A percentile compares a stretch with the other conserved stretches of the same genome.
Conservation (phyloP, 805 yeast species). For the Wickerhamomyces hampshirensis region DNA sequence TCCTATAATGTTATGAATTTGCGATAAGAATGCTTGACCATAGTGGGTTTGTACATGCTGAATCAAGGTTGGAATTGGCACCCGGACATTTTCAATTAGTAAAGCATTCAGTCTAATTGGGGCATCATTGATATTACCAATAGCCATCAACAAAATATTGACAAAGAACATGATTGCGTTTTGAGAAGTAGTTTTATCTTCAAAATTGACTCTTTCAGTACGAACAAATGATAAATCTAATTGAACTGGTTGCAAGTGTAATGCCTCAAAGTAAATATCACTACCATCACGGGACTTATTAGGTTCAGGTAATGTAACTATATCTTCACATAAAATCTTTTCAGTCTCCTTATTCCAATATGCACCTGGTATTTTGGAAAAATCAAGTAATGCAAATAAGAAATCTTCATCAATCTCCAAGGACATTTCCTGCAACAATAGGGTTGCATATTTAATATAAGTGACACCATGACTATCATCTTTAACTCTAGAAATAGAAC, state of each 20-base stretch:
- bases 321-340: slow-evolving; percentile 57
- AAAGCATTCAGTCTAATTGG: slow-evolving; percentile 87
- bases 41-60: slow-evolving; percentile 79
- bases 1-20: slow-evolving; percentile 87
- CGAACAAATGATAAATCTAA: slow-evolving; percentile 87
- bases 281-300: slow-evolving; percentile 46
- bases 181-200: slow-evolving; percentile 55
- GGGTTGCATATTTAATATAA: slow-evolving; percentile 87
- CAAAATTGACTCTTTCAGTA: slow-evolving; percentile 70
- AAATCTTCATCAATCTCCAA: slow-evolving; percentile 94
- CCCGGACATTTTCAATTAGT: slow-evolving; percentile 82
- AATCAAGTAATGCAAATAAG: slow-evolving; percentile 73
- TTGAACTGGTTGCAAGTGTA: slow-evolving; percentile 89
- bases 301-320: slow-evolving; percentile 69
- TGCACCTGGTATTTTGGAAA: slow-evolving; percentile 77
- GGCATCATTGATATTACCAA: slow-evolving; percentile 96
- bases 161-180: slow-evolving; percentile 71
- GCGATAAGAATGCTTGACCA: slow-evolving; percentile 87
- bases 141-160: slow-evolving; percentile 90
- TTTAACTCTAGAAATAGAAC: slow-evolving; percentile 74
- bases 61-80: slow-evolving; percentile 68
- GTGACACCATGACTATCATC: slow-evolving; percentile 89
- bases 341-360: slow-evolving; percentile 52
- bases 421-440: slow-evolving; percentile 84
- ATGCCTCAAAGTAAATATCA: slow-evolving; percentile 87